A percentile compares a stretch with the other conserved stretches of the same genome.
Conservation (phyloP, 23 red algal species). For the Gracilaria gracilis region DNA sequence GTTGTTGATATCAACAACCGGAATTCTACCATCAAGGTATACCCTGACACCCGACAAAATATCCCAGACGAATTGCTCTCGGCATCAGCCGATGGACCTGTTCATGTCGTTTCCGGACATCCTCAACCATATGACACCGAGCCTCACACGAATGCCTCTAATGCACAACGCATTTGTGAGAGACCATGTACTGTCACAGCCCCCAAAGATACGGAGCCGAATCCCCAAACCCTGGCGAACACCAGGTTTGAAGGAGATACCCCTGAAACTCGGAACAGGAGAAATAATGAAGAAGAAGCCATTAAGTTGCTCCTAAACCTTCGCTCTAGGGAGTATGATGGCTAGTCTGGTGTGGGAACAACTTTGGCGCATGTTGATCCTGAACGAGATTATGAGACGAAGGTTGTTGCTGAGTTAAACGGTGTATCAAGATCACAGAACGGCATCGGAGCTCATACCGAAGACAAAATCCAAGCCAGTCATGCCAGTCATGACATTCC, state of each 20-base stretch:
- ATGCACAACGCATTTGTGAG: neutral
- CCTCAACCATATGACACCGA: neutral
- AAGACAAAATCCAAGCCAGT: neutral
- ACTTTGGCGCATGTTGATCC: neutral
- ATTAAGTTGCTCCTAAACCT: neutral
- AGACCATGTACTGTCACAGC: neutral
- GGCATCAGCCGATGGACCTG: neutral
- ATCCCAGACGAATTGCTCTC: neutral
- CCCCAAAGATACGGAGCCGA: neutral
- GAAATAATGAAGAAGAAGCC: neutral
- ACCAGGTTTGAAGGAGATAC: neutral
- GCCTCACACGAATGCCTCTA: neutral
- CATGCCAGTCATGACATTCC: neutral
- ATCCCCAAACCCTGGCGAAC: neutral
- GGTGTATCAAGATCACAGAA: neutral
- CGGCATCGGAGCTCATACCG: neutral
- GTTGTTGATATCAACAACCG: conserved; percentile 1
- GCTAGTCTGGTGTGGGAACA: neutral
- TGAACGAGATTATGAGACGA: neutral
- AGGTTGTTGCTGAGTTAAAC: neutral
- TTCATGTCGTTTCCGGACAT: neutral
- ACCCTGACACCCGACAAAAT: neutral
- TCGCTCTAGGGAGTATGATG: neutral
- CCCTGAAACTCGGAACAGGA: neutral
- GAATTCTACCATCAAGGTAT: neutral